phyloP scores from a whole-genome alignment of 164 flowering plant genomes.

The Berberis thunbergii region DNA sequence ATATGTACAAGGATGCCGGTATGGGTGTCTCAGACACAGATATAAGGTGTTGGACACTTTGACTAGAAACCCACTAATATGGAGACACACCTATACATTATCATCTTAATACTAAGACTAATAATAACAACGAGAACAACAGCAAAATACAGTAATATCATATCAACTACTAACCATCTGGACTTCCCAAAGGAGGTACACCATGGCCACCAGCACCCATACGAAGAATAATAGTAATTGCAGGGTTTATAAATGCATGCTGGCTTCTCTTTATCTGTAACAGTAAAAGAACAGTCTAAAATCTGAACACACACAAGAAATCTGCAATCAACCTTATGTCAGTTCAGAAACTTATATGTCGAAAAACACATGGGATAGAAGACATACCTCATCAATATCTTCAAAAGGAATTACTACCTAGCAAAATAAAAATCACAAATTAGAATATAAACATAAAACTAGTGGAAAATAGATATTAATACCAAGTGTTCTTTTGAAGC shows the following conservation, averaged over 20 bases:
- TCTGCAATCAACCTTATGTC: neutral
- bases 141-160: neutral
- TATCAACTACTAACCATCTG: constrained; percentile 73
- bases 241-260: constrained; percentile 96
- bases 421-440: constrained; percentile 8
- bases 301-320: neutral
- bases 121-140: no score
- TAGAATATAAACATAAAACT: no score
- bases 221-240: constrained; percentile 85
- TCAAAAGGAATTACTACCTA: constrained; percentile 87
- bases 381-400: constrained; percentile 86
- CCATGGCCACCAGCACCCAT: constrained; percentile 99
- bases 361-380: neutral
- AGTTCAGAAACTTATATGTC: no score
- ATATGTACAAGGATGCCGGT: no score
- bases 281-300: neutral
- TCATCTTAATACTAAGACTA: no score
- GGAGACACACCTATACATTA: no score
- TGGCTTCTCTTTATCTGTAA: constrained; percentile 85
- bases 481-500: no score
- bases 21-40: no score
- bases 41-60: no score
- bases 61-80: no score
- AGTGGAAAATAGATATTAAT: no score
- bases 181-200: constrained; percentile 95